Conservation (phyloP, 345 rosid genomes). For the Populus deltoides region DNA sequence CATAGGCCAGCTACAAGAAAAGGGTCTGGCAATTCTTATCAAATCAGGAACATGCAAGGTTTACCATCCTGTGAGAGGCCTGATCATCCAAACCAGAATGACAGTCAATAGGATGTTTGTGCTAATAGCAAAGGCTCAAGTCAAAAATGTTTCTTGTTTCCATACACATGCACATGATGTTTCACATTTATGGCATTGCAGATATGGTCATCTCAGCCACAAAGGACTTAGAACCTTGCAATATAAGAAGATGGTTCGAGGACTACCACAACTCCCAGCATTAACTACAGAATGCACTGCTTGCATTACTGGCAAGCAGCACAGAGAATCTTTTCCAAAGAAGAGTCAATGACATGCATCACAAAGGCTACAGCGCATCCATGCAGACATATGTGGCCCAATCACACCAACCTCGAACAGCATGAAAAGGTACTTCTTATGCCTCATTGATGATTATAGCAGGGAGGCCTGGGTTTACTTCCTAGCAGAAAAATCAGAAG, state of each 20-base stretch:
- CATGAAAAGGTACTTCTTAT: not conserved
- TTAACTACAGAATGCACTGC: not conserved
- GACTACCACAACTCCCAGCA: not conserved
- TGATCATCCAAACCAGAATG: not conserved
- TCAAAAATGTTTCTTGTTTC: not conserved
- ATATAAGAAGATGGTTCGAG: not conserved
- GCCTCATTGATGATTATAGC: not conserved
- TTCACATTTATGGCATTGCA: not conserved
- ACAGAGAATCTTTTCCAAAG: not conserved
- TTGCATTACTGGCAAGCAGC: not conserved
- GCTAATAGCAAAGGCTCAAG: too few relatives aligned
- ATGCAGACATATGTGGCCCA: constrained; percentile 5
- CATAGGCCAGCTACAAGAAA: not conserved
- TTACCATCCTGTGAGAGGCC: not conserved
- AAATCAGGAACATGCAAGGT: not conserved
- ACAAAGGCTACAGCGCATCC: not conserved
- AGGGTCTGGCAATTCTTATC: not conserved
- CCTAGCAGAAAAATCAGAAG: too few relatives aligned
- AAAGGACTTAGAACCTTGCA: not conserved
- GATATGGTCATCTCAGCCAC: not conserved
- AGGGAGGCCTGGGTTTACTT: too few relatives aligned
- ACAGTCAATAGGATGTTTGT: not conserved
- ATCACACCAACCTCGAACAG: not conserved
- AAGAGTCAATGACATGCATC: constrained; percentile 5
- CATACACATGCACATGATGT: not conserved